phyloP scores from a whole-genome alignment of 208 protist genomes.

The Crithidia fasciculata region DNA sequence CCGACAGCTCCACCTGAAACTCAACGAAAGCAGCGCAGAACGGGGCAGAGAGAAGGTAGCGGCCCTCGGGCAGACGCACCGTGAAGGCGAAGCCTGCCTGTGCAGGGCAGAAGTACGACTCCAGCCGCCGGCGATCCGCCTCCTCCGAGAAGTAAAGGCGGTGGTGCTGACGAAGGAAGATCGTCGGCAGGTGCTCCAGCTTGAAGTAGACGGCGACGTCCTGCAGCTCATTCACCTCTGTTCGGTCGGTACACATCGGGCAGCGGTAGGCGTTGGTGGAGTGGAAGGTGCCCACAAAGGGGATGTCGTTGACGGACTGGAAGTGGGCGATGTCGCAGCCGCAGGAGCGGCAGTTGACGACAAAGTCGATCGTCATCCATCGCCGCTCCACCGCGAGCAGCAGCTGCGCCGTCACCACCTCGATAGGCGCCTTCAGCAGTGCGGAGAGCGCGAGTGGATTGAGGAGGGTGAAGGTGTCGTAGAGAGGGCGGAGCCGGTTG shows the following conservation, averaged over 20 bases:
- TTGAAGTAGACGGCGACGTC: slow-evolving; percentile 79
- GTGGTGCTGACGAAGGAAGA: slow-evolving; percentile 64
- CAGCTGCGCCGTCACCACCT: slow-evolving; percentile 77
- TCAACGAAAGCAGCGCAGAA: slow-evolving; percentile 66
- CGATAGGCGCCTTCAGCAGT: slow-evolving; percentile 55
- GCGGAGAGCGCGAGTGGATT: slow-evolving; percentile 70
- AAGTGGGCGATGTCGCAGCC: slow-evolving; percentile 74
- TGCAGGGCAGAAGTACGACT: slow-evolving; percentile 78
- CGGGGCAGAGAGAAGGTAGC: slow-evolving; percentile 67
- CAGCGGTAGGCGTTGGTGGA: slow-evolving; percentile 68
- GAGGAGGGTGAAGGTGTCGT: slow-evolving; percentile 73
- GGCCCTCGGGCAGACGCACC: slow-evolving; percentile 55
- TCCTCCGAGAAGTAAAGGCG: slow-evolving; percentile 73
- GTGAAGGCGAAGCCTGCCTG: slow-evolving; percentile 60
- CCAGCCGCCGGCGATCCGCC: slow-evolving; percentile 52
- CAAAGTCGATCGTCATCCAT: slow-evolving; percentile 68
- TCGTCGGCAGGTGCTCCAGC: slow-evolving; percentile 36
- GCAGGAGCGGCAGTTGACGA: slow-evolving; percentile 78
- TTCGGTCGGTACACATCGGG: slow-evolving; percentile 80
- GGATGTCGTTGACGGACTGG: slow-evolving; percentile 60
- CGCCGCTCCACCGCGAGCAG: slow-evolving; percentile 69
- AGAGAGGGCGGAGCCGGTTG: slow-evolving; percentile 60
- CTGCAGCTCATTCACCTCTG: slow-evolving; percentile 52
- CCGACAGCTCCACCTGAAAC: slow-evolving; percentile 57
- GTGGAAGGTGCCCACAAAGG: slow-evolving; percentile 71